These are phyloP conservation scores for Penicillium pulvis DNA, from an alignment of 495 filamentous ascomycete species.

Conservation along the genomic window DNA sequence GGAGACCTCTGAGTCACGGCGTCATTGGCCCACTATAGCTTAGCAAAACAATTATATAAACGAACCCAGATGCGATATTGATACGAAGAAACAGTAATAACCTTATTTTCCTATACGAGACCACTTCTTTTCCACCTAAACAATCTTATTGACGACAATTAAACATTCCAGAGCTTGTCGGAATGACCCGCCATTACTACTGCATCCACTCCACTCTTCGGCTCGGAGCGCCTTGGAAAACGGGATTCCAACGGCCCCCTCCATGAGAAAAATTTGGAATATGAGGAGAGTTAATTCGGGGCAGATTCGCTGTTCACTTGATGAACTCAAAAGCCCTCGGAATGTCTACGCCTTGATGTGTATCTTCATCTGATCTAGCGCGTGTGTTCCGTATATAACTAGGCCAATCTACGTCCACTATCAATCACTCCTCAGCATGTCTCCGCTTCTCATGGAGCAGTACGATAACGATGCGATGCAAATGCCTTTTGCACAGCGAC, in stretches of 20 bases:
- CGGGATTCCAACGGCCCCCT: neutral
- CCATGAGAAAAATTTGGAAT: neutral
- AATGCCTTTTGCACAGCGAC: constrained; percentile 40
- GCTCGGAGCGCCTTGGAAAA: constrained; percentile 16
- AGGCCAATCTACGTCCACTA: too few species aligned
- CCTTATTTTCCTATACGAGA: neutral
- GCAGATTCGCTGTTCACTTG: too few species aligned
- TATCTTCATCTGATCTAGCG: too few species aligned
- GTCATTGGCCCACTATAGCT: too few species aligned
- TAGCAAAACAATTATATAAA: too few species aligned
- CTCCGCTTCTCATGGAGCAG: neutral
- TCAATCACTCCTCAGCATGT: neutral
- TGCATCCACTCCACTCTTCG: constrained; percentile 10
- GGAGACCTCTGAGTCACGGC: neutral
- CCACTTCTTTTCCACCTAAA: too few species aligned
- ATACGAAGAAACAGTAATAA: neutral
- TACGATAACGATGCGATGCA: neutral
- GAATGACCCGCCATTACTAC: constrained; percentile 3
- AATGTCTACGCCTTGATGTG: too few species aligned
- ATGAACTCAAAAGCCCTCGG: too few species aligned
- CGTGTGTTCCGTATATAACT: too few species aligned
- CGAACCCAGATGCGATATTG: too few species aligned
- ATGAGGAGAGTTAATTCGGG: too few species aligned
- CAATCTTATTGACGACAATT: neutral
- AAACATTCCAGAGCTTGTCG: constrained; percentile 1